Base-by-base conservation (phyloP, 2,329 filamentous ascomycete species). In the Aspergillus flavus region DNA sequence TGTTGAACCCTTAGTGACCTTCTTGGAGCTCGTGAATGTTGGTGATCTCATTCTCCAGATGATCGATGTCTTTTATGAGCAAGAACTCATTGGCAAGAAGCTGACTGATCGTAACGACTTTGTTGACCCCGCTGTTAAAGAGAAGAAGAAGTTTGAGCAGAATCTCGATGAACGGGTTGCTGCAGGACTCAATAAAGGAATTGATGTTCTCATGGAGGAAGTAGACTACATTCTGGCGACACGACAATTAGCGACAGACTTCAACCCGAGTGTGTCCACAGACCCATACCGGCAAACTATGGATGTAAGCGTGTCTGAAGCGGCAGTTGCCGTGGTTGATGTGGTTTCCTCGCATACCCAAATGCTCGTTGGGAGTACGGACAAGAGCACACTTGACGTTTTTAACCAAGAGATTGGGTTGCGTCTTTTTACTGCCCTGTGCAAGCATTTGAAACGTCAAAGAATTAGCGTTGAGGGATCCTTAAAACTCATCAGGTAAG, bases 141-240 rank as follows among this genome's bases (percentile, higher is more conserved):
- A 95, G 68, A 99, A 99, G 86, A 98, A 97, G 82, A 93, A 92
- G 68, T 99, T 98, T 72, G 95, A 99, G 83, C 94, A 97, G 75
- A 97, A 97, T 91, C 89, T 99, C 1, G 95, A 99, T 74, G 95
- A 98, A 79, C 92, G 92, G 64, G 95, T 99, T 9, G 95, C 95
- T 4, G 93, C 94, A 10, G 96, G 96, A 1, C 83, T 99, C 66
- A 97, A 97, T 79, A 97, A 96, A 81, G 95, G 95, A 67, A 98
- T 99, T 66, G 94, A 99, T 73, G 95, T 97, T 62, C 86, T 99
- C 50, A 98, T 99, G 91, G 93, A 96, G 71, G 95, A 99, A 80
- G 94, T 98, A 32, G 95, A 99, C 76, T 97, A 96, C 75, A 86
- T 99, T 41, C 93, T 93, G 71, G 93, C 92, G 21, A 97, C 94